A percentile compares a stretch with the other conserved stretches of the same genome.
phyloP scores from a whole-genome alignment of 306 rosid species.

The Sicyos baderoa region DNA sequence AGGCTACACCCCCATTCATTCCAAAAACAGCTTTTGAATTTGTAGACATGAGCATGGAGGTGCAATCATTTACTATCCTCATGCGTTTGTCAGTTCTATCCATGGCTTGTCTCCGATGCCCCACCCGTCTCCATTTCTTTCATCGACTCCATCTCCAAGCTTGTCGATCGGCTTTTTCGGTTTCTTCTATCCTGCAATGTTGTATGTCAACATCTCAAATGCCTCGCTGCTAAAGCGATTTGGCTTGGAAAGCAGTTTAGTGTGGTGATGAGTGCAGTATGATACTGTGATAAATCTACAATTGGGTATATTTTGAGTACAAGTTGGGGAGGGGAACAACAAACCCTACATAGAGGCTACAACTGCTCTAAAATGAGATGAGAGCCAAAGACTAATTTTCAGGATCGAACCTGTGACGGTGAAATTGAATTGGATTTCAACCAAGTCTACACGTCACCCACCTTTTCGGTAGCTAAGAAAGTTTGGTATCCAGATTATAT shows the following conservation, averaged over 20 bases:
- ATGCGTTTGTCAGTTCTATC: conserved; percentile 29
- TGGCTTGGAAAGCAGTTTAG: not conserved
- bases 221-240: not conserved
- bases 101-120: conserved; percentile 35
- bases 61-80: conserved; percentile 15
- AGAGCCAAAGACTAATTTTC: too few species aligned
- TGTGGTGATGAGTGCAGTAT: not conserved
- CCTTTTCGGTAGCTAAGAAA: too few species aligned
- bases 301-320: too few species aligned
- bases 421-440: too few species aligned
- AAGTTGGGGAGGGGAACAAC: too few species aligned
- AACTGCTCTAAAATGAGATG: too few species aligned
- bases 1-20: not conserved
- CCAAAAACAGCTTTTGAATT: not conserved
- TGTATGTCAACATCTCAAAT: not conserved
- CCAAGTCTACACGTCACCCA: too few species aligned
- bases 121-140: conserved; percentile 50
- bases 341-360: too few species aligned
- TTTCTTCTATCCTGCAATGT: conserved; percentile 70
- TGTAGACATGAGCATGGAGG: conserved; percentile 10
- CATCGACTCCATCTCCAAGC: conserved; percentile 63
- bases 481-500: not conserved
- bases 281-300: not conserved
- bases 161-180: conserved; percentile 54
- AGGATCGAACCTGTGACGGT: too few species aligned